Conservation (phyloP, 805 yeast genomes). For the Schizosaccharomyces pombe region DNA sequence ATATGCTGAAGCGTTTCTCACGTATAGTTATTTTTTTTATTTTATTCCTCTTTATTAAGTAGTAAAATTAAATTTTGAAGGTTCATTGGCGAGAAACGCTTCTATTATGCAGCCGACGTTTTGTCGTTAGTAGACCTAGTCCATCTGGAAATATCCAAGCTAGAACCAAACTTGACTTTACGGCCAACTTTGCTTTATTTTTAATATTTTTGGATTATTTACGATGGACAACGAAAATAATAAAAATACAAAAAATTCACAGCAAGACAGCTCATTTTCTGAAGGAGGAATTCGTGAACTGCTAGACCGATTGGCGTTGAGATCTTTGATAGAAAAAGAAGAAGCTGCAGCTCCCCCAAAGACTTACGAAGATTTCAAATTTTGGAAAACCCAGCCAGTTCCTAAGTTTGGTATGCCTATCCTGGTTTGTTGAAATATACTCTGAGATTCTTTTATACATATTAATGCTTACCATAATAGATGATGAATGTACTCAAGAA, state of each 20-base stretch:
- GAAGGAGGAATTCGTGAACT: slow-evolving; percentile 2
- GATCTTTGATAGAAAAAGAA: neutral
- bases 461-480: neutral
- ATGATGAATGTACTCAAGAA: slow-evolving; percentile 38
- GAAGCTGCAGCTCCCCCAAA: slow-evolving; percentile 11
- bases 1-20: no score
- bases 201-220: no score
- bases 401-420: slow-evolving; percentile 24
- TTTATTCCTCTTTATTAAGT: no score
- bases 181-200: no score
- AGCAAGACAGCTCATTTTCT: neutral
- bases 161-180: no score
- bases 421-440: no score
- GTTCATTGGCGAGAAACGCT: no score
- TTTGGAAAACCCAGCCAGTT: slow-evolving; percentile 97
- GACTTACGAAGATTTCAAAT: slow-evolving; percentile 69
- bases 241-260: neutral
- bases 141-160: no score
- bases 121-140: no score
- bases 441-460: neutral
- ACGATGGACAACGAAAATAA: neutral
- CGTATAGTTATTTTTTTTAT: no score
- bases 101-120: no score
- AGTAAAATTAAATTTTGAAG: no score
- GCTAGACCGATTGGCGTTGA: neutral